Evolutionary conservation across 164 flowering plant genomes (phyloP), one percentile per base, ranked within the genome.

Genomic region (Aristolochia californica): DNA sequence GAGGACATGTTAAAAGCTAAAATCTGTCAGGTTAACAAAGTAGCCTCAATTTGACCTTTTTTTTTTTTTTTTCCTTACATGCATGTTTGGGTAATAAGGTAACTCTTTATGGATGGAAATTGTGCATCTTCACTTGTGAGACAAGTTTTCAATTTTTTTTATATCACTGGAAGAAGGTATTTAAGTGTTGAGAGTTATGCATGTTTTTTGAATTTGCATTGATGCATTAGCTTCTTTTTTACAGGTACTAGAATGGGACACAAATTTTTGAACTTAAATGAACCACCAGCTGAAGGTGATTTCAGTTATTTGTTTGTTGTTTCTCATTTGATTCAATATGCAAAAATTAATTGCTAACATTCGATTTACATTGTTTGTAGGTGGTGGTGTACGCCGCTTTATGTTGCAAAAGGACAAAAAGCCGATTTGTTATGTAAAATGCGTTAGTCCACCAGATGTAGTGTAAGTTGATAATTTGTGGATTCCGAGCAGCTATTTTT

Each of bases 261-360:
- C 30, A 26, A 11, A 45, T 30, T 57, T 57, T 30, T 59, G 62
- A 34, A 59, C 44, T 59, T 59, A 48, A 59, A 59, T 14, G 62
- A 59, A 51, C 62, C 45, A 20, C 62, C 62, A 30, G 38, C 2
- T n/a, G 54, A 48, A 59, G 54, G 62, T 59, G 26, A 34, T 18
- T 11, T 14, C 15, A 14, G n/a, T 52, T 22, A 0, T 20, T 25
- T 52, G 5, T 52, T 52, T 25, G 2, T 24, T 52, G 15, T 23
- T 21, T 52, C 10, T 52, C 1, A 15, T 52, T 52, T 22, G 2
- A 52, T 21, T 20, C 24, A 14, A 23, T 11, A 4, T 22, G 5
- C 20, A 27, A 18, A 43, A 38, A 30, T 30, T 12, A 16, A 43
- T 10, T 56, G 26, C 8, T 56, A 17, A 11, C 20, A 24, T 43